Evolutionary conservation across 306 rosid genomes (phyloP).

Genomic region (Prunus dulcis): DNA sequence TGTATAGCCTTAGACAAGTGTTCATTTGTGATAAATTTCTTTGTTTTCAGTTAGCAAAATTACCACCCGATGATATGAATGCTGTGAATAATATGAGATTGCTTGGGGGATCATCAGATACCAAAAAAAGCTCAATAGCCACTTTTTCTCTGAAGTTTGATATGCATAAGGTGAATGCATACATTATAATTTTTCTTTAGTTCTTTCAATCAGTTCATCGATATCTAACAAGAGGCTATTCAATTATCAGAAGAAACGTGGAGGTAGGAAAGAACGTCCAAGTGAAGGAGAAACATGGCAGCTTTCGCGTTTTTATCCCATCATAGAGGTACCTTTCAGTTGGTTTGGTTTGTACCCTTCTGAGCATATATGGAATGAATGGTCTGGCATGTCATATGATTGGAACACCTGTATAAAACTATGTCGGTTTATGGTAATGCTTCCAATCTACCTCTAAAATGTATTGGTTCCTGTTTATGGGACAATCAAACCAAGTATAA

Average conservation of each 20-base stretch:
- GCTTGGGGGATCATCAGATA: slow-evolving; percentile 65
- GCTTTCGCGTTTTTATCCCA: slow-evolving; percentile 87
- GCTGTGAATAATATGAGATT: slow-evolving; percentile 70
- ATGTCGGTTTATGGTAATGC: background rate
- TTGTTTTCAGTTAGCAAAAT: slow-evolving; percentile 58
- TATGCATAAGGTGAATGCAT: slow-evolving; percentile 59
- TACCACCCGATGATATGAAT: slow-evolving; percentile 70
- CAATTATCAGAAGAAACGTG: slow-evolving; percentile 76
- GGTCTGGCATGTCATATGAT: background rate
- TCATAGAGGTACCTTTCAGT: slow-evolving; percentile 61
- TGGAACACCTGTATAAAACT: background rate
- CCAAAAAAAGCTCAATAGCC: slow-evolving; percentile 56
- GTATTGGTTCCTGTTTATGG: background rate
- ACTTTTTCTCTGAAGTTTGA: slow-evolving; percentile 84
- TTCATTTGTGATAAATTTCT: slow-evolving; percentile 8
- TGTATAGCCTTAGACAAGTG: slow-evolving; percentile 6
- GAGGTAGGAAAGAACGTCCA: slow-evolving; percentile 73
- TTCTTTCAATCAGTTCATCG: background rate
- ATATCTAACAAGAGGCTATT: slow-evolving; percentile 31
- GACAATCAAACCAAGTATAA: background rate
- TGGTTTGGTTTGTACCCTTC: background rate
- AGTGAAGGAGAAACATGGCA: slow-evolving; percentile 84
- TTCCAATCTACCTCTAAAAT: background rate
- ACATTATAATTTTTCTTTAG: background rate
- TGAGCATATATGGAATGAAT: background rate